Conservation (phyloP, 2,329 filamentous ascomycete genomes). For the Bipolaris bicolor region DNA sequence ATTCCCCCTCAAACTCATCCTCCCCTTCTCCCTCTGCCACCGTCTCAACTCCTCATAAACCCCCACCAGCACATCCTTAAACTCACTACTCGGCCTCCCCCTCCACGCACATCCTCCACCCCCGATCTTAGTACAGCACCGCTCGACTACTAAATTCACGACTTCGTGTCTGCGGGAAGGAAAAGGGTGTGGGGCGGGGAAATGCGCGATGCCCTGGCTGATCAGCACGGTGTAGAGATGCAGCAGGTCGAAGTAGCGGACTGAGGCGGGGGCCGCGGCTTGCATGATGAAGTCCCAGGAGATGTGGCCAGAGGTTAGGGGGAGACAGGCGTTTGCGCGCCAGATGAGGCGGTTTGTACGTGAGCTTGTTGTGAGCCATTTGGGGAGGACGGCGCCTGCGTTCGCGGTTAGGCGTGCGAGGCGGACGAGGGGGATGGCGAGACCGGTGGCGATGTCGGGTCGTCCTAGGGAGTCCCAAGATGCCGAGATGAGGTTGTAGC, state of each 20-base stretch:
- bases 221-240: constrained; percentile 42
- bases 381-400: constrained; percentile 28
- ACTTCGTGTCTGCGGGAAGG: constrained; percentile 27
- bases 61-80: constrained; percentile 31
- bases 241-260: constrained; percentile 32
- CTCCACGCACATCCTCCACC: constrained; percentile 16
- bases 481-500: constrained; percentile 31
- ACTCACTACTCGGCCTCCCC: constrained; percentile 27
- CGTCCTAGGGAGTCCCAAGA: constrained; percentile 37
- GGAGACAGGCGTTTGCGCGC: constrained; percentile 39
- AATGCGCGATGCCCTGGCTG: constrained; percentile 37
- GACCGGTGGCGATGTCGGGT: constrained; percentile 28
- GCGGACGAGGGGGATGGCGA: constrained; percentile 38
- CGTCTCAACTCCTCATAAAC: constrained; percentile 38
- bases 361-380: constrained; percentile 31
- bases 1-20: constrained; percentile 35
- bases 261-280: constrained; percentile 20
- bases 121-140: constrained; percentile 36
- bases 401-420: constrained; percentile 39
- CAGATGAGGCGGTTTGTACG: constrained; percentile 35
- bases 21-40: constrained; percentile 31
- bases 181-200: constrained; percentile 11
- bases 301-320: constrained; percentile 18
- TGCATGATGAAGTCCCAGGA: constrained; percentile 34
- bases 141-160: constrained; percentile 36